Base-by-base conservation (phyloP, 1,284 basidiomycete genomes). In the Malassezia obtusa region DNA sequence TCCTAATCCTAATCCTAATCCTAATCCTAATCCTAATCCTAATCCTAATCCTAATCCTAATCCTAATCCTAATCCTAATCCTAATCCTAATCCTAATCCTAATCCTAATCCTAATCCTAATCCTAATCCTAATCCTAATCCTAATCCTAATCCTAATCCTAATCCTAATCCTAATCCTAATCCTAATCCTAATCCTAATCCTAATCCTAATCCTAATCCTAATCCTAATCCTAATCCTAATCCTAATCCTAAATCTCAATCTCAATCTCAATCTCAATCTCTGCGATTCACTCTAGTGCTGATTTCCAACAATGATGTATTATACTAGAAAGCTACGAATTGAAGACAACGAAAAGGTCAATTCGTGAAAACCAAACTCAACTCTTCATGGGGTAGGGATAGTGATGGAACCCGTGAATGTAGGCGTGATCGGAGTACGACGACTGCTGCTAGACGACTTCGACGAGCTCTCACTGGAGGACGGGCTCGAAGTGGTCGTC, bases 141-240 rank as follows among this genome's bases (percentile, higher is more conserved):
- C 41, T 44, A 44, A 44, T 30, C 41, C 41, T 44, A 44, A 44
- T 30, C 41, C 41, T 44, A 44, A 44, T 30, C 41, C 41, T 44
- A 44, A 44, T 30, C 41, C 41, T 44, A 44, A 44, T 30, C 41
- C 41, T 44, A 44, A 44, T 30, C 41, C 41, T 44, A 44, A 44
- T 30, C 41, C 41, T 44, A 44, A 44, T 30, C 41, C 41, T 44
- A 44, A 44, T 30, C 41, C 41, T 44, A 44, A 44, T 30, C 41
- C 41, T 44, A 44, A 44, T 30, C 41, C 41, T 44, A 44, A 44
- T 30, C 44, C 44, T 45, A 45, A 45, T 25, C 44, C 44, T 45
- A 45, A 45, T 25, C 44, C 44, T 45, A 45, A 45, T 25, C 44
- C 44, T 45, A 45, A 45, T 25, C 44, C 44, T 45, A 45, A 45